Base-by-base conservation (phyloP, 129 eudicot genomes). In the Scalesia atractyloides region DNA sequence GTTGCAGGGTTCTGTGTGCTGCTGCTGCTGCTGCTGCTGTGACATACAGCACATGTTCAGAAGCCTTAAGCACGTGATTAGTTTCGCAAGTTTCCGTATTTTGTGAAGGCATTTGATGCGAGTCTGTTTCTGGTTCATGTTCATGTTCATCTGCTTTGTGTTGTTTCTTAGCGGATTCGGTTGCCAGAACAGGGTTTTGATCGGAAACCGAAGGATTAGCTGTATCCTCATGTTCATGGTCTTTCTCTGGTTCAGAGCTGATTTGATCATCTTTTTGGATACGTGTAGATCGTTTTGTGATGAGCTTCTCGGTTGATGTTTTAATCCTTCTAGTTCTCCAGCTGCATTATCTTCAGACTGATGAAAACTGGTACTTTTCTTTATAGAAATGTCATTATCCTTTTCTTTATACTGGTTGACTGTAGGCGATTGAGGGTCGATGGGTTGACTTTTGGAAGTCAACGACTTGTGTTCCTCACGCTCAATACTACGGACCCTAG, bases 1-100 rank as follows among this genome's bases (percentile, higher is more conserved):
- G 86, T 62, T 43, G n/a, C 73, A 37, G 72, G n/a, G 66, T 63
- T 76, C 59, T 68, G 77, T 50, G 67, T n/a, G 82, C 56, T 70
- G 80, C 56, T 66, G 78, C 63, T n/a, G n/a, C n/a, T n/a, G n/a
- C n/a, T n/a, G n/a, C n/a, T n/a, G n/a, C n/a, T n/a, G n/a, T n/a
- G n/a, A 57, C 65, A 66, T 65, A 66, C 54, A 65, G 43, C 30
- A 37, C 49, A 36, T 52, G 75, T 64, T 63, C 70, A 49, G 86
- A 72, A 61, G 51, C 66, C 61, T 70, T 67, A 60, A 50, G 81
- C 60, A 26, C 68, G 71, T 56, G 56, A 68, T 51, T 61, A 33
- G 50, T 79, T 70, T 26, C 59, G 53, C 67, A 60, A 33, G 68
- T 73, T 48, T 81, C 80, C 17, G 60, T 58, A 7, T 75, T 73